phyloP scores from a whole-genome alignment of 202 grass and related monocot genomes.

The Panicum virgatum region DNA sequence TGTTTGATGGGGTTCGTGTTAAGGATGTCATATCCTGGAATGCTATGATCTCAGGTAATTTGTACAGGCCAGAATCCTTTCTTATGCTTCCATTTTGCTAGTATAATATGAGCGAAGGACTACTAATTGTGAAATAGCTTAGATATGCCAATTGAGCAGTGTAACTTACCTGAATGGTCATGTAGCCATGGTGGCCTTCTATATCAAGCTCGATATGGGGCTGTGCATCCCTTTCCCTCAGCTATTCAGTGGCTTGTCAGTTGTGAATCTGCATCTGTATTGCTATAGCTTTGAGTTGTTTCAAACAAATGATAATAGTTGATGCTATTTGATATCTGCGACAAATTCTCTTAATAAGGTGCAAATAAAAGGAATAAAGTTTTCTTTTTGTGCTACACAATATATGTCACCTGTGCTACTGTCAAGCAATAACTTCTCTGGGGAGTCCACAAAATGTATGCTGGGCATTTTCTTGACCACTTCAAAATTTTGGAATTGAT shows the following conservation, averaged over 20 bases:
- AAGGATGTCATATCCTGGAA: conserved; percentile 96
- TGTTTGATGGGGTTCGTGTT: conserved; percentile 67
- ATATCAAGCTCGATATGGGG: neutral
- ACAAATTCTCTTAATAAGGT: neutral
- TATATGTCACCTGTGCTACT: neutral
- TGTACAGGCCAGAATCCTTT: neutral
- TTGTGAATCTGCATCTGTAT: neutral
- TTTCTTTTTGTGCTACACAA: neutral
- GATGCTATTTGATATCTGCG: neutral
- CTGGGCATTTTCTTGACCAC: neutral
- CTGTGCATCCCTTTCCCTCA: neutral
- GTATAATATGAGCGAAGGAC: neutral
- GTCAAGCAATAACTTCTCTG: neutral
- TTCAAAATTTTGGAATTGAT: neutral
- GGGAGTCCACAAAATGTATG: neutral
- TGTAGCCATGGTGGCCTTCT: neutral
- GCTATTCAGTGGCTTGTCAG: neutral
- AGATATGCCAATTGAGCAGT: neutral
- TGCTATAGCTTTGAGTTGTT: neutral
- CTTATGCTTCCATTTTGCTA: neutral
- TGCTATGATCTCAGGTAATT: conserved; percentile 67
- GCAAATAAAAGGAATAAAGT: neutral
- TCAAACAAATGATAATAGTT: neutral
- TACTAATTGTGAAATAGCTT: neutral
- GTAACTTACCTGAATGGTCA: neutral